phyloP scores from a whole-genome alignment of 805 yeast species.

The Myxozyma monticola region DNA sequence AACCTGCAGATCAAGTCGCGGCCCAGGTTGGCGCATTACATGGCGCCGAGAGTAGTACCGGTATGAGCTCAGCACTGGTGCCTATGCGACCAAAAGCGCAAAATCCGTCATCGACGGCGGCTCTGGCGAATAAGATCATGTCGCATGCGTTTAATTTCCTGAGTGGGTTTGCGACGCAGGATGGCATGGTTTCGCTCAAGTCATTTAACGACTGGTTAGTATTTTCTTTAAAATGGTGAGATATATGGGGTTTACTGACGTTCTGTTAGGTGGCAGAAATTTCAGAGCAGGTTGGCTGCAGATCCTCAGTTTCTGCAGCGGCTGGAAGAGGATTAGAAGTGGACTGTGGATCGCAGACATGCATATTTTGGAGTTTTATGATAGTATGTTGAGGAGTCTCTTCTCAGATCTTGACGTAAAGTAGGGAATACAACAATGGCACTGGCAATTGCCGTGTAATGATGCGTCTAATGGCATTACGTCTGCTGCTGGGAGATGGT shows the following conservation, averaged over 20 bases:
- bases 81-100: conserved; percentile 31
- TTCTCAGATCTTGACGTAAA: too few species aligned
- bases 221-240: background rate
- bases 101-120: conserved; percentile 51
- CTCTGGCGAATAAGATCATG: conserved; percentile 81
- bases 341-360: too few species aligned
- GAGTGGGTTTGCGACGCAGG: conserved; percentile 78
- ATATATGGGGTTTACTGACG: background rate
- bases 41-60: conserved; percentile 33
- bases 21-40: conserved; percentile 52
- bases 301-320: conserved; percentile 81
- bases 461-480: too few species aligned
- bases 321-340: conserved; percentile 32
- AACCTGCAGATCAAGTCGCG: conserved; percentile 68
- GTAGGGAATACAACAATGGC: too few species aligned
- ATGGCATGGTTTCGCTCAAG: conserved; percentile 82
- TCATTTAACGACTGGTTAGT: conserved; percentile 79
- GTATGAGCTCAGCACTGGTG: conserved; percentile 35
- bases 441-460: too few species aligned
- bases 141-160: conserved; percentile 88
- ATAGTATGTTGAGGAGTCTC: too few species aligned
- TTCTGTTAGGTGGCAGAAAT: conserved; percentile 66
- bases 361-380: too few species aligned
- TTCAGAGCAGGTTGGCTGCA: conserved; percentile 67
- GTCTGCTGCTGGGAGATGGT: background rate